phyloP scores from a whole-genome alignment of 2,329 filamentous ascomycete genomes.

The Tolypocladium capitatum region DNA sequence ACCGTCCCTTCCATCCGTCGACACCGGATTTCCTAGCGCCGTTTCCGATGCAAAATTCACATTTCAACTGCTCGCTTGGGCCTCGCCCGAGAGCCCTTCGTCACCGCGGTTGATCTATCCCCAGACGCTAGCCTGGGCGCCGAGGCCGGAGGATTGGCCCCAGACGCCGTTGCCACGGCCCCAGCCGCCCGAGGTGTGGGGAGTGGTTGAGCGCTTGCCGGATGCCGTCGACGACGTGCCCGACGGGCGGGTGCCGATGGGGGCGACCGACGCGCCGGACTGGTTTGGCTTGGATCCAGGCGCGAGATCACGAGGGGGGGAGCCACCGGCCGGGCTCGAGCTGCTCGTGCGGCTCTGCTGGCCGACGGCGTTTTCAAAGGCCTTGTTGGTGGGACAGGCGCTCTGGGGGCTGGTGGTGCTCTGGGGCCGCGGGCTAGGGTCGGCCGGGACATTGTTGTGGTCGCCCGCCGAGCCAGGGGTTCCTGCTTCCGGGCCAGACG shows the following conservation, averaged over 20 bases:
- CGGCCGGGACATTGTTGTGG: slow-evolving; percentile 27
- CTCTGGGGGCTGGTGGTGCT: slow-evolving; percentile 76
- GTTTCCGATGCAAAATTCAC: slow-evolving; percentile 11
- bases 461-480: slow-evolving; percentile 28
- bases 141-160: slow-evolving; percentile 69
- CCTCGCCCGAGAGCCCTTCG: neutral
- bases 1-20: neutral
- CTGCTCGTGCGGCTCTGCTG: slow-evolving; percentile 64
- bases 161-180: slow-evolving; percentile 70
- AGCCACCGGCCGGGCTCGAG: slow-evolving; percentile 68
- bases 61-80: neutral
- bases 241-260: slow-evolving; percentile 81
- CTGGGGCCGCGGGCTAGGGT: slow-evolving; percentile 54
- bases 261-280: slow-evolving; percentile 58
- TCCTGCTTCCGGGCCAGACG: slow-evolving; percentile 22
- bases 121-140: slow-evolving; percentile 89
- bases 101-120: slow-evolving; percentile 38
- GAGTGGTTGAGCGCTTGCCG: slow-evolving; percentile 74
- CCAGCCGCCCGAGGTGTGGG: slow-evolving; percentile 76
- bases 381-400: slow-evolving; percentile 39
- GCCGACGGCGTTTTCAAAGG: slow-evolving; percentile 43
- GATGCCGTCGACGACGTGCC: slow-evolving; percentile 38
- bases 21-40: slow-evolving; percentile 5
- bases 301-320: slow-evolving; percentile 56
- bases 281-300: slow-evolving; percentile 39